Evolutionary conservation across 2,329 filamentous ascomycete genomes (phyloP).

Genomic region (Botrytis byssoidea): DNA sequence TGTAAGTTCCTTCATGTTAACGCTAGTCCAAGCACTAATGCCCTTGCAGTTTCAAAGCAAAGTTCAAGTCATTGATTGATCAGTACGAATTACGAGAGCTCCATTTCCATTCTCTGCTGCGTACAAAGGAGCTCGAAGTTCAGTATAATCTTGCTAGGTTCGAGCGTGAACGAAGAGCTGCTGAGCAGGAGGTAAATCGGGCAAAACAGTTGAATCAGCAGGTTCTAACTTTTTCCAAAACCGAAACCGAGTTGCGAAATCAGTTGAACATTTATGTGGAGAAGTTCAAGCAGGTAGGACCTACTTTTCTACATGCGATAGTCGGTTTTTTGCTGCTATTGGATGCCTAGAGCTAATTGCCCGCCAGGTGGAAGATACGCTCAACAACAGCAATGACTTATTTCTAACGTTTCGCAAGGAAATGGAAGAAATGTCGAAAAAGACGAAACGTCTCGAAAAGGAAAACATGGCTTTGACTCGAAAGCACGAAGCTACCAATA

Average conservation of each 20-base stretch:
- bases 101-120: slow-evolving; percentile 87
- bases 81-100: slow-evolving; percentile 95
- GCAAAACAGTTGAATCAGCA: slow-evolving; percentile 85
- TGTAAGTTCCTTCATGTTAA: slow-evolving; percentile 51
- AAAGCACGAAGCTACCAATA: slow-evolving; percentile 89
- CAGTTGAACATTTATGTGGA: slow-evolving; percentile 98
- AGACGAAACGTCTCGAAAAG: slow-evolving; percentile 94
- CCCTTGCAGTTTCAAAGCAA: slow-evolving; percentile 69
- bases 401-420: slow-evolving; percentile 97
- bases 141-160: slow-evolving; percentile 86
- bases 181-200: slow-evolving; percentile 76
- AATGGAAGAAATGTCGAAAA: slow-evolving; percentile 99
- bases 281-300: slow-evolving; percentile 95
- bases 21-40: slow-evolving; percentile 33
- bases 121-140: slow-evolving; percentile 93
- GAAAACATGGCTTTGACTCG: slow-evolving; percentile 89
- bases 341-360: slow-evolving; percentile 43
- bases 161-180: slow-evolving; percentile 85
- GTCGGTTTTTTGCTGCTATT: slow-evolving; percentile 4
- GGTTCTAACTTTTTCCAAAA: slow-evolving; percentile 93
- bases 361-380: slow-evolving; percentile 89
- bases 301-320: slow-evolving; percentile 10
- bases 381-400: slow-evolving; percentile 97
- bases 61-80: slow-evolving; percentile 93
- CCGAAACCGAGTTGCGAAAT: slow-evolving; percentile 86